These are phyloP conservation scores for Kandelia obovata DNA, from an alignment of 345 rosid species.

Conservation along the genomic window DNA sequence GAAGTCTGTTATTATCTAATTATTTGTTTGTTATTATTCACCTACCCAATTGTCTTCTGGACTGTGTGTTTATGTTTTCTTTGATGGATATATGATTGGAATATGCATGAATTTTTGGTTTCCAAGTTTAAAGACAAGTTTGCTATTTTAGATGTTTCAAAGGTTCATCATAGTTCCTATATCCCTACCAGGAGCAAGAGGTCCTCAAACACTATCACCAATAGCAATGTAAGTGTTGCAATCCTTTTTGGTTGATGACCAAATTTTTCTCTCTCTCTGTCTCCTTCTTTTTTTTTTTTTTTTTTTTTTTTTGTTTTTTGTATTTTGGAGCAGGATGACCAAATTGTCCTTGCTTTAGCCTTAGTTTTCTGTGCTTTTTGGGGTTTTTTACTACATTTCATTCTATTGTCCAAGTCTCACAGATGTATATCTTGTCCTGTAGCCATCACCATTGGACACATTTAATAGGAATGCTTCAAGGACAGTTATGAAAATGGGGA, in stretches of 20 bases:
- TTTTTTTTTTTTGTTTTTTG: too few relatives aligned
- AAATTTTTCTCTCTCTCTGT: neutral
- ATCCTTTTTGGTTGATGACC: neutral
- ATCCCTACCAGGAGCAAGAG: slow-evolving; percentile 31
- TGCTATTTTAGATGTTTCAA: slow-evolving; percentile 46
- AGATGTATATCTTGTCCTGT: slow-evolving; percentile 12
- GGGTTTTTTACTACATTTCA: neutral
- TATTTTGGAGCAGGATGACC: too few relatives aligned
- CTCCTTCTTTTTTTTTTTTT: neutral
- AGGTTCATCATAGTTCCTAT: slow-evolving; percentile 21
- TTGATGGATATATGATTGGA: neutral
- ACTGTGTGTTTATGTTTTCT: neutral
- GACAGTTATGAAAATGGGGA: slow-evolving; percentile 32
- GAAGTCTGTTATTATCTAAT: too few relatives aligned
- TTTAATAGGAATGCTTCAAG: slow-evolving; percentile 34
- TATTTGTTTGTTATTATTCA: too few relatives aligned
- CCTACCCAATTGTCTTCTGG: too few relatives aligned
- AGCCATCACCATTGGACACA: slow-evolving; percentile 40
- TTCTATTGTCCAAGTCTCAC: neutral
- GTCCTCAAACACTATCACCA: slow-evolving; percentile 25
- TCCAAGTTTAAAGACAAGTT: slow-evolving; percentile 4
- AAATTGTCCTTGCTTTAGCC: neutral
- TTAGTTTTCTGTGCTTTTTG: neutral
- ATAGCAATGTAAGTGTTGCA: slow-evolving; percentile 40
- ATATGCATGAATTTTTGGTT: neutral